Percentiles rank a stretch among this genome's conserved stretches.
These are phyloP conservation scores for Scalesia atractyloides DNA, from an alignment of 129 eudicot species.

Conservation along the genomic window DNA sequence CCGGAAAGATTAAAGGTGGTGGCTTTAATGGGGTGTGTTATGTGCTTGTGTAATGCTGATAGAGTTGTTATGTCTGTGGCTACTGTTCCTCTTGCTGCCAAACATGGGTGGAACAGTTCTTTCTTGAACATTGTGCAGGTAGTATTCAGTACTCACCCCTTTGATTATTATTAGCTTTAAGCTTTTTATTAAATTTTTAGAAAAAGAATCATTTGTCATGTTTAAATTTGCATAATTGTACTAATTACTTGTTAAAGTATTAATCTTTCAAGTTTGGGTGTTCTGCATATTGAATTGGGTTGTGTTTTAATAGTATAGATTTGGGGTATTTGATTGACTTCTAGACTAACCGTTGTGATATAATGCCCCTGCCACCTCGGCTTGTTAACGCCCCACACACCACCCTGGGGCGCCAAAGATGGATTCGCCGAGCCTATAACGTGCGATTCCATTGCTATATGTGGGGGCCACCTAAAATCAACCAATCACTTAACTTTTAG, in stretches of 20 bases:
- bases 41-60: conserved; percentile 97
- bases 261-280: too few species aligned
- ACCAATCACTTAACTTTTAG: too few species aligned
- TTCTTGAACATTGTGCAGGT: conserved; percentile 97
- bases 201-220: not conserved
- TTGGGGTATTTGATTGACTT: too few species aligned
- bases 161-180: not conserved
- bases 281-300: too few species aligned
- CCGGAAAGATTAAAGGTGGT: conserved; percentile 88
- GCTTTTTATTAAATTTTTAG: not conserved
- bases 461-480: too few species aligned
- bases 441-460: too few species aligned
- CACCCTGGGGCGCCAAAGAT: too few species aligned
- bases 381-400: too few species aligned
- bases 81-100: conserved; percentile 85
- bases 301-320: too few species aligned
- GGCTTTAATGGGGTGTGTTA: conserved; percentile 78
- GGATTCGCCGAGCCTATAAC: too few species aligned
- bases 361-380: too few species aligned
- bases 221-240: not conserved
- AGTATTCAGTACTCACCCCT: not conserved
- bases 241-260: not conserved
- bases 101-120: conserved; percentile 85
- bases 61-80: conserved; percentile 97
- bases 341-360: too few species aligned